Percentiles rank a stretch among this genome's conserved stretches.
Evolutionary conservation across 202 grass and related monocot genomes (phyloP).

Genomic region (Zoysia matrella): DNA sequence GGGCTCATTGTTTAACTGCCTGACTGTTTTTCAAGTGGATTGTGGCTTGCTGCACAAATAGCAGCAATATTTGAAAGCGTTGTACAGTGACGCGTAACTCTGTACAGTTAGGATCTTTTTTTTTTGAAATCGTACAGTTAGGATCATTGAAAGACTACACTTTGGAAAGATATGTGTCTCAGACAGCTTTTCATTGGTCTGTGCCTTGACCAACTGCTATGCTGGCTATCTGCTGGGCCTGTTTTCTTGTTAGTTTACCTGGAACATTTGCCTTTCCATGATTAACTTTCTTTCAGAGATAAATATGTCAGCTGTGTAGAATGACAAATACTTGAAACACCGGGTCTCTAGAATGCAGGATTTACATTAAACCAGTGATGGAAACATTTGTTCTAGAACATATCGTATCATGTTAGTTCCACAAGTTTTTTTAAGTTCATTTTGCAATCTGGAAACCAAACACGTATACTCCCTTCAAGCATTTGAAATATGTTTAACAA

Average conservation of each 20-base stretch:
- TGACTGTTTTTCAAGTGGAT: background rate
- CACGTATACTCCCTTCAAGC: too few species aligned
- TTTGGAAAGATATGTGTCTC: too few species aligned
- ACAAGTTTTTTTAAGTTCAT: too few species aligned
- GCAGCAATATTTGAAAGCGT: background rate
- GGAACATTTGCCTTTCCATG: background rate
- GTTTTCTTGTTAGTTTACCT: background rate
- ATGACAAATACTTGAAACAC: background rate
- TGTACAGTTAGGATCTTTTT: background rate
- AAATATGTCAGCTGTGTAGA: background rate
- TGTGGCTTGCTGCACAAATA: background rate
- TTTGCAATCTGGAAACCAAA: too few species aligned
- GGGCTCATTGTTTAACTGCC: slow-evolving; percentile 47
- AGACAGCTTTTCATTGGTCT: background rate
- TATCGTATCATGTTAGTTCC: background rate
- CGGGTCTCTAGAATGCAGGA: background rate
- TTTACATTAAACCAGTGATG: background rate
- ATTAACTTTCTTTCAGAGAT: background rate
- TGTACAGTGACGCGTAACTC: background rate
- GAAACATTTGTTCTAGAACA: background rate
- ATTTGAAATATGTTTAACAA: too few species aligned
- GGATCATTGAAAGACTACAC: too few species aligned
- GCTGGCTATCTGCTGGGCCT: background rate
- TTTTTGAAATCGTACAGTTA: too few species aligned
- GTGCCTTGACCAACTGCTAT: background rate